A percentile compares a stretch with the other conserved stretches of the same genome.
Evolutionary conservation across 306 rosid species (phyloP).

Genomic region (Fragaria ananassa): DNA sequence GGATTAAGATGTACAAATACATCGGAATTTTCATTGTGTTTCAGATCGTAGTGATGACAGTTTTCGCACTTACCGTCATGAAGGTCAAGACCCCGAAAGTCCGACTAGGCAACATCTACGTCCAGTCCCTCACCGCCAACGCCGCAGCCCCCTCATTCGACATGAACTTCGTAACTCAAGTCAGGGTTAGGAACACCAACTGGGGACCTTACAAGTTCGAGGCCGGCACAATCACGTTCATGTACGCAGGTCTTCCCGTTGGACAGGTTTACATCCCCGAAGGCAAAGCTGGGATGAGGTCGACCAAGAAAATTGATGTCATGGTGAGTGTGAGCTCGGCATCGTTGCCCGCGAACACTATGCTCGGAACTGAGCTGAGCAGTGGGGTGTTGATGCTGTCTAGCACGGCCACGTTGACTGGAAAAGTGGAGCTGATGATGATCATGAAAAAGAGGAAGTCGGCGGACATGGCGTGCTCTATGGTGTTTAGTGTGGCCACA

Average conservation of each 20-base stretch:
- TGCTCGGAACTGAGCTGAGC: slow-evolving; percentile 23
- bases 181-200: slow-evolving; percentile 28
- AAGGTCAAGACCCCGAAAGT: slow-evolving; percentile 10
- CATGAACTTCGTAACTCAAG: slow-evolving; percentile 23
- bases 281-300: slow-evolving; percentile 21
- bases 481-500: slow-evolving; percentile 18
- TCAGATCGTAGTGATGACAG: not conserved
- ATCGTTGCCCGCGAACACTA: not conserved
- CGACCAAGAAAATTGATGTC: slow-evolving; percentile 28
- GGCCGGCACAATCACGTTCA: slow-evolving; percentile 12
- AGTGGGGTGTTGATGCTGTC: slow-evolving; percentile 16
- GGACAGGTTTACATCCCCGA: slow-evolving; percentile 22
- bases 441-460: slow-evolving; percentile 29
- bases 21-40: slow-evolving; percentile 5
- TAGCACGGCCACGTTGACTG: slow-evolving; percentile 24
- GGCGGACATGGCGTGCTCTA: slow-evolving; percentile 25
- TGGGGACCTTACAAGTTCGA: slow-evolving; percentile 30
- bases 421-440: slow-evolving; percentile 25
- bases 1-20: slow-evolving; percentile 13
- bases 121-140: slow-evolving; percentile 3
- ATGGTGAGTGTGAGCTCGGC: slow-evolving; percentile 22
- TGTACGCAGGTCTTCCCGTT: slow-evolving; percentile 12
- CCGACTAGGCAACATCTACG: not conserved
- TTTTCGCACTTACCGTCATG: slow-evolving; percentile 7
- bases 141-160: slow-evolving; percentile 16